Evolutionary conservation across 192 early-diverging fungal species (phyloP), one percentile per base, ranked within the genome.

Genomic region (Backusella morwellensis): DNA sequence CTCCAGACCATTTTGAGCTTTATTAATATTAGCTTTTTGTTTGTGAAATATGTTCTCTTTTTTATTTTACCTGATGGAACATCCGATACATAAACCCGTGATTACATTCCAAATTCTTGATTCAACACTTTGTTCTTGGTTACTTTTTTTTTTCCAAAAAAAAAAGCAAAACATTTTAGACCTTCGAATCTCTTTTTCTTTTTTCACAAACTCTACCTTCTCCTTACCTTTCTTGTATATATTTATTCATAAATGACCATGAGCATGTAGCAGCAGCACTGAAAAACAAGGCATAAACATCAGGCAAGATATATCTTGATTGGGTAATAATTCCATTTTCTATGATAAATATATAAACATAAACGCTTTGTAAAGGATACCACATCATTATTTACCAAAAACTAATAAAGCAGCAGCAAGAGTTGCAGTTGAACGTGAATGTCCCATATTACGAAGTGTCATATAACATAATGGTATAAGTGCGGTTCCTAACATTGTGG

Each of bases 1-100:
- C 78, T 7, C 97, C 97, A 23, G 97, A 95, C 95, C 96, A 96
- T 80, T 97, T 98, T 82, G 92, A 89, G 75, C 96, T 91, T 32
- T 21, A 71, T 50, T 32, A 70, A 50, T 3, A 12, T 35, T 23
- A n/a, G 42, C 70, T 6, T 32, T 26, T n/a, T 59, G 5, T 14
- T 32, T 26, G 4, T 19, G 38, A 23, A 6, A 42, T 26, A 4
- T 59, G 9, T 11, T 9, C 1, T 3, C 26, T 59, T 54, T 54
- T 35, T 23, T 35, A 21, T 2, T n/a, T 52, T 77, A 78, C 77
- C 77, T 78, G 34, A 78, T 75, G n/a, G 89, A 85, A 67, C 90
- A 84, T 12, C 94, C 95, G 72, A 97, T 75, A 52, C 88, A 87
- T 50, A 93, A 69, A 2, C 97, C 97, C 7, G 97, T 96, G 81